Conservation (phyloP, 768 basidiomycete genomes). For the Coprinellus micaceus region DNA sequence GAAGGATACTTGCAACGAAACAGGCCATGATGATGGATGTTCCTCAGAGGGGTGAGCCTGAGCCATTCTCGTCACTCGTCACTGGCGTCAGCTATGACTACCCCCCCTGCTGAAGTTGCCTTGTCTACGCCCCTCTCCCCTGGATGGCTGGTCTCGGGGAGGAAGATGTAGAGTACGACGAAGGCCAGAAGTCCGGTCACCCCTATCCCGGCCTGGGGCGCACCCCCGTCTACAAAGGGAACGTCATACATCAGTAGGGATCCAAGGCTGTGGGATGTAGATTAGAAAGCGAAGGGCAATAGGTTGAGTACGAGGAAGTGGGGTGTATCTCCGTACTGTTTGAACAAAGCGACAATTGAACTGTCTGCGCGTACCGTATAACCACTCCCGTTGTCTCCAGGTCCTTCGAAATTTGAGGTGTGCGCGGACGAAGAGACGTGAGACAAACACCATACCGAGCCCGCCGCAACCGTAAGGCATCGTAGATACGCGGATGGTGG, state of each 20-base stretch:
- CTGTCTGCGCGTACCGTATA: slow-evolving; percentile 43
- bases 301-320: too few relatives aligned
- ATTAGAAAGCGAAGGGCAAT: neutral
- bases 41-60: slow-evolving; percentile 32
- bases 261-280: slow-evolving; percentile 11
- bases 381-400: slow-evolving; percentile 52
- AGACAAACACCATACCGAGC: too few relatives aligned
- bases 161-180: slow-evolving; percentile 36
- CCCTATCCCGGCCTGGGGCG: slow-evolving; percentile 49
- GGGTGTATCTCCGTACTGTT: too few relatives aligned
- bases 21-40: slow-evolving; percentile 39
- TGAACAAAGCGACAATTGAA: neutral
- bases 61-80: slow-evolving; percentile 18
- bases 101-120: slow-evolving; percentile 2
- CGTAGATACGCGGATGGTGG: too few relatives aligned
- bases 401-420: slow-evolving; percentile 68
- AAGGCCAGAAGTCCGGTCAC: slow-evolving; percentile 38
- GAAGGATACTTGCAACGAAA: slow-evolving; percentile 45
- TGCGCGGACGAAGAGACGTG: slow-evolving; percentile 70
- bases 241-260: slow-evolving; percentile 61
- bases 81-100: too few relatives aligned
- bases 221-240: too few relatives aligned
- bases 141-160: slow-evolving; percentile 69
- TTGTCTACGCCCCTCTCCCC: slow-evolving; percentile 54
- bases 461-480: too few relatives aligned